Conservation (phyloP, 2,329 filamentous ascomycete species). For the Fusarium poae region DNA sequence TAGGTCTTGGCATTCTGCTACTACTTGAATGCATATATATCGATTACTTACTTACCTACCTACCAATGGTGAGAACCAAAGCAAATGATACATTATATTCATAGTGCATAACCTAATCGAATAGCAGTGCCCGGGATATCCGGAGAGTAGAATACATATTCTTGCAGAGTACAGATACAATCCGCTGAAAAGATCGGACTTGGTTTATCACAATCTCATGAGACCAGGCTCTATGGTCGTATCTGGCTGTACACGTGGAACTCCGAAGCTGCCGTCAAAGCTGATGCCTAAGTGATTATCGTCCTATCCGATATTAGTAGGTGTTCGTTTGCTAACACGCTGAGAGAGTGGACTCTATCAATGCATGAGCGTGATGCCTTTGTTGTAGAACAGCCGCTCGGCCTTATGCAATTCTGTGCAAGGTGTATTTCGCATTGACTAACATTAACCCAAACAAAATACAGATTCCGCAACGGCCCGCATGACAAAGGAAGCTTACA, state of each 20-base stretch:
- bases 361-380: constrained; percentile 1
- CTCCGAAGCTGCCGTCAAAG: constrained; percentile 23
- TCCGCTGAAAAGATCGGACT: constrained; percentile 3
- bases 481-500: not conserved
- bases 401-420: not conserved
- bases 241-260: constrained; percentile 30
- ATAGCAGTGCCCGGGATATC: constrained; percentile 30
- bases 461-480: not conserved
- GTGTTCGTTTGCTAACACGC: not conserved
- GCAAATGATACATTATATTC: not conserved
- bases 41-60: not conserved
- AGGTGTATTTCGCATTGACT: not conserved
- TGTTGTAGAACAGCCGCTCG: not conserved
- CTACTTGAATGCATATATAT: not conserved
- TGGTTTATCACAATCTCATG: constrained; percentile 23
- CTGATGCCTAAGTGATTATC: constrained; percentile 8
- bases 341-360: not conserved
- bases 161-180: too few relatives aligned
- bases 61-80: not conserved
- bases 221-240: constrained; percentile 14
- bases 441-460: not conserved
- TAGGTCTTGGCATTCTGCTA: not conserved
- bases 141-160: constrained; percentile 12
- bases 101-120: not conserved
- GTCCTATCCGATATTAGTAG: not conserved